These are phyloP conservation scores for Schwanniomyces pseudopolymorphus DNA, from an alignment of 805 yeast genomes.

Conservation along the genomic window DNA sequence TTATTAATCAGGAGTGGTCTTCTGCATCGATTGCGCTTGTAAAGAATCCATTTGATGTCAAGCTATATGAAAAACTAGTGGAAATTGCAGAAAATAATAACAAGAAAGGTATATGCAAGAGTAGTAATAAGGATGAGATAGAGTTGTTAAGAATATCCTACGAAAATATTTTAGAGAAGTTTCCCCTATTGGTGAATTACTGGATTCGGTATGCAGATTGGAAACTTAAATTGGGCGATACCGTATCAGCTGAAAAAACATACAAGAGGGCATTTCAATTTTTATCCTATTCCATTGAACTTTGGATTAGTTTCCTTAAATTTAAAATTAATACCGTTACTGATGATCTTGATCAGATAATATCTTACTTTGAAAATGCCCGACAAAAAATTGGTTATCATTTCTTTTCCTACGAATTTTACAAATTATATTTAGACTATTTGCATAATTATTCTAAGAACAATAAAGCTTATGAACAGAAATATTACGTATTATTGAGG, in stretches of 20 bases:
- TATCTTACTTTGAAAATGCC: conserved; percentile 45
- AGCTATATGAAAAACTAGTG: conserved; percentile 38
- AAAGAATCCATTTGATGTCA: conserved; percentile 32
- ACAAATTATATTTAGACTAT: conserved; percentile 47
- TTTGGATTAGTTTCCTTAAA: conserved; percentile 52
- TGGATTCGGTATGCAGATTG: conserved; percentile 58
- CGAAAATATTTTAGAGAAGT: conserved; percentile 43
- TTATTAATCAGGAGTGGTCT: conserved; percentile 24
- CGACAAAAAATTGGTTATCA: conserved; percentile 51
- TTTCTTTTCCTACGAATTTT: conserved; percentile 51
- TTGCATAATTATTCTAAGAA: conserved; percentile 32
- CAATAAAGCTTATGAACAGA: conserved; percentile 23
- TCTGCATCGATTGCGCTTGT: conserved; percentile 29
- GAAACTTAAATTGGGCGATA: conserved; percentile 46
- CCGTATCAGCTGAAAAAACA: conserved; percentile 33
- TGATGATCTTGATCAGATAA: conserved; percentile 26
- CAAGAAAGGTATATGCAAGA: conserved; percentile 32
- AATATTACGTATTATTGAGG: conserved; percentile 45
- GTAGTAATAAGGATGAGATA: conserved; percentile 26
- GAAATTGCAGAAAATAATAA: conserved; percentile 26
- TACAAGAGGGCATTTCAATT: conserved; percentile 39
- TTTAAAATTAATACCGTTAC: conserved; percentile 36
- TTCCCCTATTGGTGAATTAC: conserved; percentile 51
- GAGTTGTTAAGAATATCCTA: conserved; percentile 39
- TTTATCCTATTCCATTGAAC: conserved; percentile 43